Evolutionary conservation across 169 alveolate species (phyloP), one percentile per base, ranked within the genome.

Genomic region (Cyclospora cayetanensis): DNA sequence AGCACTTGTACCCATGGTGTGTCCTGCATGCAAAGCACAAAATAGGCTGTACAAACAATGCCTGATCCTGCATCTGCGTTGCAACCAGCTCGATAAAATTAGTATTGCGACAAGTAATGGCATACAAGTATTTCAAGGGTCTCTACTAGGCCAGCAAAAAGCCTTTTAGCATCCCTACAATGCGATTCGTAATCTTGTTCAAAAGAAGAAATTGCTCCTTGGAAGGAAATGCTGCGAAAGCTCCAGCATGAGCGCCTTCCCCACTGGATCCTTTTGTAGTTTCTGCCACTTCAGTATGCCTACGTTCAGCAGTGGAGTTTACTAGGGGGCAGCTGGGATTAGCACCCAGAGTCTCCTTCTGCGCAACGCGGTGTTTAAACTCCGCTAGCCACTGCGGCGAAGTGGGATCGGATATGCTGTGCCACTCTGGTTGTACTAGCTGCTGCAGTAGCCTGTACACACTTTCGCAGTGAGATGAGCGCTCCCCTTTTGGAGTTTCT

Each of bases 1-100:
- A 39, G 89, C 20, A 72, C 72, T 11, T 39, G 68, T 12, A 50
- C 60, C 89, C 89, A 79, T 4, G 89, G 89, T 9, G 89, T 79
- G 1, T 79, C 89, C 89, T 79, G 89, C 15, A 22, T 22, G 20
- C 25, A 46, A 46, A 46, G n/a, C n/a, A n/a, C n/a, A n/a, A n/a
- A n/a, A n/a, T n/a, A n/a, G n/a, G n/a, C n/a, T n/a, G n/a, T n/a
- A n/a, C n/a, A n/a, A n/a, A n/a, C n/a, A n/a, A n/a, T n/a, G n/a
- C n/a, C n/a, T n/a, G n/a, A n/a, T n/a, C n/a, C n/a, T n/a, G n/a
- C n/a, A n/a, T n/a, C n/a, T n/a, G n/a, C n/a, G n/a, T n/a, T n/a
- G n/a, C n/a, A n/a, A n/a, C n/a, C n/a, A n/a, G n/a, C n/a, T n/a
- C n/a, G n/a, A n/a, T n/a, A n/a, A n/a, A n/a, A n/a, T n/a, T n/a